Base-by-base conservation (phyloP, 1,139 yeast genomes). In the Lodderomyces orthopsilosis region DNA sequence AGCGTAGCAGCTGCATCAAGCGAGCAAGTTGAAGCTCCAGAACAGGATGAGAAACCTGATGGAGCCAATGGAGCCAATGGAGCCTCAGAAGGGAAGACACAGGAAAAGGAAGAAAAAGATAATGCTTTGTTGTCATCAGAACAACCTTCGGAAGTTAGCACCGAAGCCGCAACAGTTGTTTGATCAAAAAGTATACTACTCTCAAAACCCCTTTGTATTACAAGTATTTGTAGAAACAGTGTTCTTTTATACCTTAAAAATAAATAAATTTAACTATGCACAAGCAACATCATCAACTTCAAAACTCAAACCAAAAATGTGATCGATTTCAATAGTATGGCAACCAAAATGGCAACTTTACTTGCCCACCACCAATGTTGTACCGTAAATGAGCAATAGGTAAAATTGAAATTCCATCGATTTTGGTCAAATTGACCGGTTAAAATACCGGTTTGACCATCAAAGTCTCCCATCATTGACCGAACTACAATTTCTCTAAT, bases 351-450 rank as follows among this genome's bases (percentile, higher is more conserved):
- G 10, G 74, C 56, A 1, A 83, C 74, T 56, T 87, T 83, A 2
- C 95, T 75, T 4, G 79, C 87, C 98, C 98, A 93, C 98, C 98
- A 93, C 51, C 86, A 78, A 60, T 90, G 97, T 64, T 90, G 98
- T n/a, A 88, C 79, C 1, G 77, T 75, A 61, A 91, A 90, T 10
- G 91, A 83, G 63, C 98, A 93, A 48, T 85, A 70, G 5, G 74
- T 63, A 63, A 80, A 90, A 26, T 74, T 66, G 66, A 86, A 89
- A n/a, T 73, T 73, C 93, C 94, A 85, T 13, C 55, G 53, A 2
- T 58, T 52, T 8, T 60, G 48, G 36, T 59, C 57, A 58, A 76
- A 85, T 43, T 70, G 77, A 2, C 95, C 97, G 0, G 90, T 82
- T 50, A 93, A 66, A 15, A 93, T 65, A 0, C 97, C 98, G 1